Evolutionary conservation across 768 basidiomycete genomes (phyloP), one percentile per base, ranked within the genome.

Genomic region (Boletus rufocinnamomeus): DNA sequence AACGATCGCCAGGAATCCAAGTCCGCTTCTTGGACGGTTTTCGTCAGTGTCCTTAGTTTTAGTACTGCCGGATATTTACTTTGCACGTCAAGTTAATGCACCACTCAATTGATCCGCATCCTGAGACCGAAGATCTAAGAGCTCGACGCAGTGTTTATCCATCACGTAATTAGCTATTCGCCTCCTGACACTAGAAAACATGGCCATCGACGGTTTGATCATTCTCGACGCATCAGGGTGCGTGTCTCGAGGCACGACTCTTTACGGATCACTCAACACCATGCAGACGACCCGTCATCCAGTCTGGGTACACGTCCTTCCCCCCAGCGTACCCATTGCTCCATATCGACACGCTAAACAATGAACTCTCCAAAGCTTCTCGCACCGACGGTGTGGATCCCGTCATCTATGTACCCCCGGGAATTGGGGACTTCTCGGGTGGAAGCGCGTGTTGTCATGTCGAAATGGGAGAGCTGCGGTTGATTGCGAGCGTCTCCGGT

Each of bases 291-390:
- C 86, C 94, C 27, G 89, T 97, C 63, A 91, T 95, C 63, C 91
- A 94, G 75, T 94, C 94, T 32, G 90, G 89, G 41, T 97, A 95
- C 75, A 86, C 89, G 54, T 86, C 86, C 19, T 86, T 84, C 45
- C 81, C 88, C 13, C 74, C 88, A 0, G 85, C 88, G 1, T 94
- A 93, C 72, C 88, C 95, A 2, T 78, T 94, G 9, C 76, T 95
- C 2, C 93, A 95, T 69, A 87, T 95, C 63, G 93, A 95, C 71
- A 85, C 93, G 2, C 79, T 91, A 61, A 95, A 90, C 72, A 84
- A 80, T 55, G 88, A 91, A 2, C 75, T 88, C 23, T 76, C 82
- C 34, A 87, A 85, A 60, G 78, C 84, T 30, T 61, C 76, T 28
- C 79, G 80, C 16, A 69, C 79, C 30, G 77, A 75, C 61, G 82